Evolutionary conservation across 164 flowering plant genomes (phyloP), one percentile per base, ranked within the genome.

Genomic region (Magnolia changhungtana): DNA sequence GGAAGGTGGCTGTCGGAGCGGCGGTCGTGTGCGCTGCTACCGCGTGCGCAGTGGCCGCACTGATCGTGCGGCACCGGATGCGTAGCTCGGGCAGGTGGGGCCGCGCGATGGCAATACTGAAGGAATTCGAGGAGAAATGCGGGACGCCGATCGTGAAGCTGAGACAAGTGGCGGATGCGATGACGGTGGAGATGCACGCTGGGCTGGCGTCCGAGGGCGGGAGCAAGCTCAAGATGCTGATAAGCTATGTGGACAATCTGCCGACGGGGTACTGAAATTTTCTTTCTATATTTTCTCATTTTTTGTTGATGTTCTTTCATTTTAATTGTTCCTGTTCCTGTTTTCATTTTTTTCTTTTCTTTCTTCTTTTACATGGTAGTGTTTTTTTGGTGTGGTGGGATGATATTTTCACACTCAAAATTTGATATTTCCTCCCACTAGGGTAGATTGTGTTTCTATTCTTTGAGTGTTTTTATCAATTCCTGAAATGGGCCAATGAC

Each of bases 141-240:
- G 92, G 75, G 63, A 85, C 94, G 19, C 91, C 91, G 2, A 79
- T 86, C n/a, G 81, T 73, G 66, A 92, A 89, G 83, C 88, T 96
- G 14, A 82, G 86, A 65, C 97, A 88, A 82, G 89, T 96, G 74
- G 99, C 97, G 0, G 98, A 92, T 67, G 98, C 98, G 24, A 90
- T 94, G 95, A 80, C 90, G 8, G 98, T 90, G 9, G 99, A 96
- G 89, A 96, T 96, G 99, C 95, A 89, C 69, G 97, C 97, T 8
- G 99, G 99, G 10, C 88, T 96, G 37, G 97, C 96, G 1, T 94
- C 97, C 5, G 99, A 96, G 63, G 97, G 96, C 19, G 97, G 98
- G 2, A 92, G 94, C 80, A 94, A 91, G 87, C 96, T 96, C 77
- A 96, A 94, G 89, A 96, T 96, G 99, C 80, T 96, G 37, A 91